Evolutionary conservation across 1,284 basidiomycete species (phyloP).

Genomic region (Ceratobasidium sp.): DNA sequence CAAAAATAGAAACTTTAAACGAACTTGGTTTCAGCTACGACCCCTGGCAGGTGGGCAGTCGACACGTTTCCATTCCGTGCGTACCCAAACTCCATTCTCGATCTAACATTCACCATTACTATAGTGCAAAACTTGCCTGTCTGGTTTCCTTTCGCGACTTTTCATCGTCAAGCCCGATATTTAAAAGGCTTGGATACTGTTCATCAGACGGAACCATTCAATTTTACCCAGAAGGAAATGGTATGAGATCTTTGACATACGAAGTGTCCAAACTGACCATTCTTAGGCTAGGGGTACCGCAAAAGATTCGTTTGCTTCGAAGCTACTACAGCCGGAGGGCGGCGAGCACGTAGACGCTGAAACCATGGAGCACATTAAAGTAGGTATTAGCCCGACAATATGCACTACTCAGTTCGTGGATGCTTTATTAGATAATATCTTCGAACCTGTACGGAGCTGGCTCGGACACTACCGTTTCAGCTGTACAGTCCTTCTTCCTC

Average conservation of each 20-base stretch:
- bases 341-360: slow-evolving; percentile 46
- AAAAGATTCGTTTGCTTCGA: no score
- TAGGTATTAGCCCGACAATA: slow-evolving; percentile 6
- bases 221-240: slow-evolving; percentile 53
- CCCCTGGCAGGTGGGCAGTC: slow-evolving; percentile 20
- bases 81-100: background rate
- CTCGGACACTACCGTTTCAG: no score
- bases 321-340: no score
- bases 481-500: slow-evolving; percentile 13
- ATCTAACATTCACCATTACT: background rate
- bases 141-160: slow-evolving; percentile 56
- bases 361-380: slow-evolving; percentile 54
- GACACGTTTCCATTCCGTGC: slow-evolving; percentile 10
- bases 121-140: slow-evolving; percentile 54
- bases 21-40: background rate
- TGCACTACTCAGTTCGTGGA: background rate
- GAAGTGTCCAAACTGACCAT: no score
- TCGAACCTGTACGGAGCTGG: slow-evolving; percentile 54
- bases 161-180: slow-evolving; percentile 51
- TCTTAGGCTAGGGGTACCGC: slow-evolving; percentile 55
- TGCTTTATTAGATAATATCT: slow-evolving; percentile 48
- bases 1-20: no score
- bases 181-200: slow-evolving; percentile 50
- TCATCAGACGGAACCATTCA: slow-evolving; percentile 53
- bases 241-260: no score